Conservation (phyloP, 805 yeast genomes). For the Sugiyamaella lignohabitans region DNA sequence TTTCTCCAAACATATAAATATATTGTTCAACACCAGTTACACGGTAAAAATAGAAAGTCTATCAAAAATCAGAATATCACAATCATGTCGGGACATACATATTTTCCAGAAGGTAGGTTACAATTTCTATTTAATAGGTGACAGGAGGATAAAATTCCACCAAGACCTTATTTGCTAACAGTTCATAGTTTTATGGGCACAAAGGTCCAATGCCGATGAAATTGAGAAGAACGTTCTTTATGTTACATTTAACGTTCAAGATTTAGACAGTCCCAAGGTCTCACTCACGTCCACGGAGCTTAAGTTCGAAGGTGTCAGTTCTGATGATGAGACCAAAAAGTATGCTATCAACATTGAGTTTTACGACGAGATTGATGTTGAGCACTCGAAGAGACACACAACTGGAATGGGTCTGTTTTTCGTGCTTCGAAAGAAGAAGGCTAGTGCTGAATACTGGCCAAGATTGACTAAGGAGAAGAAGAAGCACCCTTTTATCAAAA, state of each 20-base stretch:
- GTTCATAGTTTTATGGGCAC: constrained; percentile 69
- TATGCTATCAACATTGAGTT: constrained; percentile 70
- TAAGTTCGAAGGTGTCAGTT: constrained; percentile 47
- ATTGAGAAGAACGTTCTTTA: constrained; percentile 66
- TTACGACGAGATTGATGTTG: constrained; percentile 65
- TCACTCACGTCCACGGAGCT: constrained; percentile 52
- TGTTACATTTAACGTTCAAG: constrained; percentile 67
- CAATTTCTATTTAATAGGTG: neutral
- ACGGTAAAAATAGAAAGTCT: neutral
- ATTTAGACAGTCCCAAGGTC: constrained; percentile 56
- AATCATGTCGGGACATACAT: neutral
- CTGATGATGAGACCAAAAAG: constrained; percentile 33
- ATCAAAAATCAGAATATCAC: neutral
- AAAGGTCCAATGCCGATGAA: constrained; percentile 76
- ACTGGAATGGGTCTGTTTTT: constrained; percentile 61
- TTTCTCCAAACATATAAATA: too few species aligned
- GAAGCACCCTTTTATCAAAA: constrained; percentile 73
- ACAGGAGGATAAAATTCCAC: neutral
- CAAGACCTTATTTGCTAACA: neutral
- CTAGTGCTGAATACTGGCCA: constrained; percentile 85
- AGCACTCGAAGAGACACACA: constrained; percentile 49
- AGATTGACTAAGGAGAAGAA: constrained; percentile 82
- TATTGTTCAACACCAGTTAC: too few species aligned
- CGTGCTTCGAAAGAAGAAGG: constrained; percentile 61
- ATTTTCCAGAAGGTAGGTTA: constrained; percentile 1